phyloP scores from a whole-genome alignment of 768 basidiomycete species.

The Russula abietina region DNA sequence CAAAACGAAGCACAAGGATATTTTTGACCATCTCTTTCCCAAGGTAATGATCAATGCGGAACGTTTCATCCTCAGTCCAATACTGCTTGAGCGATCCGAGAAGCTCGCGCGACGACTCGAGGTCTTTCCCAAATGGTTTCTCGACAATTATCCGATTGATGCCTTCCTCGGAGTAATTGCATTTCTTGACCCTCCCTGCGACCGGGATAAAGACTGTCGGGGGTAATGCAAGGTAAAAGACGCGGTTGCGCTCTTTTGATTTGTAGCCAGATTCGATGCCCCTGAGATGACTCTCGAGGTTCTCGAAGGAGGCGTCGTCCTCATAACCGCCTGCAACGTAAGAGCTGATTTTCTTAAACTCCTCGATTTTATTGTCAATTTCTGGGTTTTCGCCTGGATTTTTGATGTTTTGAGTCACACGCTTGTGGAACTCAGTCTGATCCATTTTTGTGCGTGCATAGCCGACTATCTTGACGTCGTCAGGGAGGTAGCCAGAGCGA shows the following conservation, averaged over 20 bases:
- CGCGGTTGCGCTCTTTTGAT: constrained; percentile 62
- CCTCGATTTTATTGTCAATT: constrained; percentile 56
- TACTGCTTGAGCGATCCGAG: constrained; percentile 73
- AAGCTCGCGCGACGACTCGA: constrained; percentile 74
- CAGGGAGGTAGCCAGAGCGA: constrained; percentile 72
- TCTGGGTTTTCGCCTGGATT: constrained; percentile 56
- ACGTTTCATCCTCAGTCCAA: constrained; percentile 97
- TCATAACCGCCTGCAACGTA: constrained; percentile 91
- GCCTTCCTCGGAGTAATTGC: constrained; percentile 68
- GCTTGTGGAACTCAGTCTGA: constrained; percentile 74
- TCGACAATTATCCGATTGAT: constrained; percentile 93
- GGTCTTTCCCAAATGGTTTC: constrained; percentile 97
- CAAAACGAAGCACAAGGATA: constrained; percentile 90
- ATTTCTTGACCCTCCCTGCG: constrained; percentile 71
- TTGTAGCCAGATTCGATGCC: constrained; percentile 69
- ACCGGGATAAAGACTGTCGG: constrained; percentile 95
- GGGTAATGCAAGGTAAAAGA: constrained; percentile 97
- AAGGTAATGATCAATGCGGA: constrained; percentile 98
- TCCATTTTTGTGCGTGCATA: constrained; percentile 98
- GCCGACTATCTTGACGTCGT: constrained; percentile 83
- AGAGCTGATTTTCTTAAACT: constrained; percentile 75
- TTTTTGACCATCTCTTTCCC: constrained; percentile 99
- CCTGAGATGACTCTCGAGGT: constrained; percentile 68
- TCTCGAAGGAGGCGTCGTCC: constrained; percentile 69
- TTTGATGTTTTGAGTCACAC: constrained; percentile 83